Conservation (phyloP, 257 asterid genomes). For the Linaria vulgaris region DNA sequence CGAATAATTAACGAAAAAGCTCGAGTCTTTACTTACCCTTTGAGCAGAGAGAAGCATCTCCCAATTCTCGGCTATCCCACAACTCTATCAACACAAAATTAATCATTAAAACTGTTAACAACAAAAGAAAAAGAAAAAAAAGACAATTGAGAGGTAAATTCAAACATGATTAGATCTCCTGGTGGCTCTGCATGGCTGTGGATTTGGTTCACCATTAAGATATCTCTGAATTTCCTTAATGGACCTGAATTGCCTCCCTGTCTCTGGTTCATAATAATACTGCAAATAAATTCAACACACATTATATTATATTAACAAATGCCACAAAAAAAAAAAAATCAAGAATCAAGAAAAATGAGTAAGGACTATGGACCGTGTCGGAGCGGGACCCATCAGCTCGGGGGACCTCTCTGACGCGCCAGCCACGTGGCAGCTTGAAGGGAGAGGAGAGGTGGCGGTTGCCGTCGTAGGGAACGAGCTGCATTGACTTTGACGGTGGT, state of each 20-base stretch:
- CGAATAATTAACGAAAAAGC: neutral
- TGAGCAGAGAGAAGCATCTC: slow-evolving; percentile 1
- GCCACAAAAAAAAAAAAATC: neutral
- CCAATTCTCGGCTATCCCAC: neutral
- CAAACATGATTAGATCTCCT: slow-evolving; percentile 21
- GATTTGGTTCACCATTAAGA: slow-evolving; percentile 41
- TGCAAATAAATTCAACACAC: slow-evolving; percentile 31
- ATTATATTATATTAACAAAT: neutral
- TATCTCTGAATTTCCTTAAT: slow-evolving; percentile 44
- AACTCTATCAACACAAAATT: slow-evolving; percentile 7
- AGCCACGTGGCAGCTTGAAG: slow-evolving; percentile 51
- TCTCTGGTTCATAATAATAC: slow-evolving; percentile 79
- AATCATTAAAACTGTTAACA: neutral
- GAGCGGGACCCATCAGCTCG: slow-evolving; percentile 49
- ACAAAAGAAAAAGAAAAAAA: neutral
- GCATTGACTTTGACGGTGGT: too few species aligned
- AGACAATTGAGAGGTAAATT: neutral
- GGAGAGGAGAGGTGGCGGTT: slow-evolving; percentile 9
- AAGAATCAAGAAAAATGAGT: neutral
- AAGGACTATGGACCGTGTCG: slow-evolving; percentile 46
- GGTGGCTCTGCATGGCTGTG: slow-evolving; percentile 15
- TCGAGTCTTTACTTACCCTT: too few species aligned
- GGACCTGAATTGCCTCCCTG: slow-evolving; percentile 72
- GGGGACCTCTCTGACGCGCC: slow-evolving; percentile 61
- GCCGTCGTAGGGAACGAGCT: too few species aligned